Evolutionary conservation across 768 basidiomycete genomes (phyloP).

Genomic region (Hydnomerulius pinastri): DNA sequence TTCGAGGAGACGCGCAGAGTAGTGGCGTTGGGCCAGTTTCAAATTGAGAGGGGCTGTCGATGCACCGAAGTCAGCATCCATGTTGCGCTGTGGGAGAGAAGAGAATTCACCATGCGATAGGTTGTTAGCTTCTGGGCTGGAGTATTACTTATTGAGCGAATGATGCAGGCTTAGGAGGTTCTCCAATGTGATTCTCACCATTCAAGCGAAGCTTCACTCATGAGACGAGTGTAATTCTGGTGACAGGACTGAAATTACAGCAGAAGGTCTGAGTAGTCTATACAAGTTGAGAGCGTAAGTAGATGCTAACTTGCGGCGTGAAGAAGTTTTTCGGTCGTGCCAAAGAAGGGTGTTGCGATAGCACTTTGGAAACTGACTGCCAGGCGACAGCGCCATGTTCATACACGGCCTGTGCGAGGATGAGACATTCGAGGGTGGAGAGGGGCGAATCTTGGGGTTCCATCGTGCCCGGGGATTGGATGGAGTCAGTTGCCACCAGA

Average conservation of each 20-base stretch:
- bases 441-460: slow-evolving; percentile 14
- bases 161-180: not conserved
- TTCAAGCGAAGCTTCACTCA: slow-evolving; percentile 68
- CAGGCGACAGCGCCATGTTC: slow-evolving; percentile 75
- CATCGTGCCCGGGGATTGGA: slow-evolving; percentile 2
- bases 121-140: slow-evolving; percentile 51
- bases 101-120: slow-evolving; percentile 50
- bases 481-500: not conserved
- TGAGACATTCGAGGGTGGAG: slow-evolving; percentile 63
- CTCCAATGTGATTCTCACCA: slow-evolving; percentile 42
- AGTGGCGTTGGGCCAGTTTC: slow-evolving; percentile 74
- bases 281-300: slow-evolving; percentile 9
- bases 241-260: slow-evolving; percentile 59
- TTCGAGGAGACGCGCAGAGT: slow-evolving; percentile 67
- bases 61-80: slow-evolving; percentile 6
- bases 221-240: slow-evolving; percentile 62
- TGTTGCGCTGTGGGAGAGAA: not conserved
- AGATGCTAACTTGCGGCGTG: slow-evolving; percentile 58
- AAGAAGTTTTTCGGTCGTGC: slow-evolving; percentile 65
- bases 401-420: slow-evolving; percentile 86
- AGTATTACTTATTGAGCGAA: slow-evolving; percentile 10
- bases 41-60: slow-evolving; percentile 62
- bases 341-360: slow-evolving; percentile 72
- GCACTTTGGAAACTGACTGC: slow-evolving; percentile 62
- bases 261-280: slow-evolving; percentile 18